phyloP scores from a whole-genome alignment of 2,329 filamentous ascomycete genomes.

The Ploettnerulaceae sp. region DNA sequence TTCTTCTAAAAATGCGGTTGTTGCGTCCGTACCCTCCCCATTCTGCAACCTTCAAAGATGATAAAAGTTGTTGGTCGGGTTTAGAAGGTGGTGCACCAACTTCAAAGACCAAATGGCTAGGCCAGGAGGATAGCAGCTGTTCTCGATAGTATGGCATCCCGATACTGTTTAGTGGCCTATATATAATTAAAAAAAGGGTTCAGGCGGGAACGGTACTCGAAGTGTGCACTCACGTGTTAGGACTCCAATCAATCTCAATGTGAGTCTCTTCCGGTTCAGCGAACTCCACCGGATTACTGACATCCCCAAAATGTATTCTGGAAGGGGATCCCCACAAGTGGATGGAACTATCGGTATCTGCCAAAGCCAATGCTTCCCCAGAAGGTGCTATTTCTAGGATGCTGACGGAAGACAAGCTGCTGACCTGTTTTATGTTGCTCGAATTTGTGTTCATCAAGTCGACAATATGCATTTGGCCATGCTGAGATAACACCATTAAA shows the following conservation, averaged over 20 bases:
- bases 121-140: constrained; percentile 81
- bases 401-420: constrained; percentile 55
- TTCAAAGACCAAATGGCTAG: constrained; percentile 76
- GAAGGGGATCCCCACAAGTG: constrained; percentile 67
- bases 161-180: constrained; percentile 74
- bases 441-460: constrained; percentile 78
- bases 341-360: constrained; percentile 59
- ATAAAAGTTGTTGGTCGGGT: constrained; percentile 66
- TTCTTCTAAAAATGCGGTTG: constrained; percentile 65
- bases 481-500: constrained; percentile 86
- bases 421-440: constrained; percentile 62
- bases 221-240: constrained; percentile 56
- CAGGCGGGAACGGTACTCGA: neutral
- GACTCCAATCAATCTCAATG: constrained; percentile 53
- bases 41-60: constrained; percentile 64
- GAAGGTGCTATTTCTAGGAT: constrained; percentile 66
- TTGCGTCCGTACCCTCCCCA: constrained; percentile 77
- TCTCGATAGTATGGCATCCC: constrained; percentile 95
- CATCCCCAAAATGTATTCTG: constrained; percentile 66
- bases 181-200: constrained; percentile 10
- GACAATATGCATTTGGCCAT: constrained; percentile 90
- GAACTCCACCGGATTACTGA: constrained; percentile 63
- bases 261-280: constrained; percentile 51
- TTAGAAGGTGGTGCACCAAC: constrained; percentile 76
- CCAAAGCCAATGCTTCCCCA: constrained; percentile 63